Evolutionary conservation across 768 basidiomycete genomes (phyloP), one percentile per base, ranked within the genome.

Genomic region (Kwoniella sp.): DNA sequence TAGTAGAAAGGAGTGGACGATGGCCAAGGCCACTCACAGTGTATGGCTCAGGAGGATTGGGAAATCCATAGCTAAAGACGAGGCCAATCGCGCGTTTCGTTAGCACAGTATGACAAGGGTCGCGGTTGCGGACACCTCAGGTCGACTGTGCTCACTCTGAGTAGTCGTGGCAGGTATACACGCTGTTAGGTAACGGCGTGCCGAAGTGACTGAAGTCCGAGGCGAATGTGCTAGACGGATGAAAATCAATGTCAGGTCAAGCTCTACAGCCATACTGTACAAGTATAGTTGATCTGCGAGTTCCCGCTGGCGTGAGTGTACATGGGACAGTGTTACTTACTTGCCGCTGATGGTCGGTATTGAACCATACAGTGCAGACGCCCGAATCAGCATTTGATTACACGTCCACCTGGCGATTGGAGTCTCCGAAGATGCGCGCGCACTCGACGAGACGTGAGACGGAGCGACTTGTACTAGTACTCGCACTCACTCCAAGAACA

Each of bases 141-240:
- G n/a, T n/a, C n/a, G n/a, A n/a, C n/a, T n/a, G n/a, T n/a, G n/a
- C 68, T 40, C 44, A 76, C 66, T 47, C 67, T 13, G 86, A 85
- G 77, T 89, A 90, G 77, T 91, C 90, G 73, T 91, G 89, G 68
- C 90, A 89, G 46, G 88, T 85, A 76, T 89, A 91, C 13, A 86
- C 88, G 8, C 86, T 86, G 73, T 91, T 91, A 2, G 83, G 82
- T 85, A 88, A 82, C 73, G 86, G 84, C 22, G 86, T 86, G 70
- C 88, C 70, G 56, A 78, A 80, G 40, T 64, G 62, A 10, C 60
- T 67, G 36, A 76, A 73, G 65, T 79, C 79, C 26, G 71, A 70
- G 13, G 90, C 89, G 76, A 88, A 92, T 52, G 90, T 91, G 82
- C 90, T 92, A 19, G 25, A 44, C 3, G 40, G 8, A 3, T 3